A percentile compares a stretch with the other conserved stretches of the same genome.
Evolutionary conservation across 2,329 filamentous ascomycete genomes (phyloP).

Genomic region (Samsoniella hepiali): DNA sequence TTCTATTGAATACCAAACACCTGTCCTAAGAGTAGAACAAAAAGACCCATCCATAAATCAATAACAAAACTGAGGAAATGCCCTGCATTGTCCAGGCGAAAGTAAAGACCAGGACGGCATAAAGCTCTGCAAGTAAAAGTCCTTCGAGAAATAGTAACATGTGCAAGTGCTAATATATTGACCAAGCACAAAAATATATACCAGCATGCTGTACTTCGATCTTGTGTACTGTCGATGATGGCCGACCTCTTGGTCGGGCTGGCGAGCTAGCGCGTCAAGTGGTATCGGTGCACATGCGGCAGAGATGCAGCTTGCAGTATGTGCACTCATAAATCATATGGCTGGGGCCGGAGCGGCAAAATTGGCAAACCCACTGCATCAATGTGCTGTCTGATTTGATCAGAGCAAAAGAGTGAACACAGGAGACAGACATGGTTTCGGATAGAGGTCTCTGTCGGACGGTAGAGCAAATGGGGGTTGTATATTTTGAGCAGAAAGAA

Average conservation of each 20-base stretch:
- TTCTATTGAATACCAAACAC: conserved; percentile 1
- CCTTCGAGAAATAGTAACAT: background rate
- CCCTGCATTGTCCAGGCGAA: background rate
- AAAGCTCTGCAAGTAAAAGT: background rate
- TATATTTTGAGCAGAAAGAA: background rate
- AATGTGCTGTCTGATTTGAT: conserved; percentile 65
- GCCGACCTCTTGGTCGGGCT: background rate
- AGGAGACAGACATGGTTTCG: conserved; percentile 49
- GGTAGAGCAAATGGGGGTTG: background rate
- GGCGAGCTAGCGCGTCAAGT: background rate
- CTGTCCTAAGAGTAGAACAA: background rate
- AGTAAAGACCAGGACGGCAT: background rate
- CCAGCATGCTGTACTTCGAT: background rate
- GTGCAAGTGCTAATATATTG: background rate
- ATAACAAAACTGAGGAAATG: conserved; percentile 8
- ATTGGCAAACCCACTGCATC: conserved; percentile 62
- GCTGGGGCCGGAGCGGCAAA: conserved; percentile 62
- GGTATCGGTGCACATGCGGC: conserved; percentile 36
- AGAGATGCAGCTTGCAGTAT: conserved; percentile 65
- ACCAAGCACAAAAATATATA: background rate
- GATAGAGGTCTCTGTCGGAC: too few species aligned
- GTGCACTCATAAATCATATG: conserved; percentile 68
- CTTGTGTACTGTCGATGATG: background rate
- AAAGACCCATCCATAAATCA: background rate
- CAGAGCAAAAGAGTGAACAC: conserved; percentile 61